Evolutionary conservation across 2,329 filamentous ascomycete species (phyloP), one percentile per base, ranked within the genome.

Genomic region (Sarocladium kiliense): DNA sequence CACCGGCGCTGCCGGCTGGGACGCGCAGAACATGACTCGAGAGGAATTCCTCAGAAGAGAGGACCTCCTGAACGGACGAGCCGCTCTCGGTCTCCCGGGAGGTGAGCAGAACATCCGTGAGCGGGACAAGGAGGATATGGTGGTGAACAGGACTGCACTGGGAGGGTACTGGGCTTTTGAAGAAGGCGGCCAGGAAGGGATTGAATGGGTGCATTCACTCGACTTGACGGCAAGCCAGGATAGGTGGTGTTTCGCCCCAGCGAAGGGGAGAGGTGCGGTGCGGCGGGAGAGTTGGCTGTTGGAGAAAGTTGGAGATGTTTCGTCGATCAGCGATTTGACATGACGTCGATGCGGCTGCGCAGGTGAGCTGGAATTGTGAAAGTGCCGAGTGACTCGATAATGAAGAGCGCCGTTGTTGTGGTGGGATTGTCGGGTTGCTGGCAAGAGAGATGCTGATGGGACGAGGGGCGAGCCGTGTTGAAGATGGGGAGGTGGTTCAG

Each of bases 121-220:
- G 88, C 47, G 94, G 94, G 36, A 97, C 93, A 53, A 99, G 87
- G 56, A 99, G 83, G 65, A 99, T 85, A 78, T 97, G 90, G 71
- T 96, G 90, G 72, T 94, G 88, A 61, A 91, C 82, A 55, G 94
- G 92, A 60, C 87, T 84, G 79, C 94, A 97, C 85, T 97, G 93
- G 66, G 88, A 79, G 64, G 89, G 88, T 69, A 97, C 82, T 72
- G 90, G 86, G 83, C 91, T 97, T 79, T 91, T 91, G 82, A 97
- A 97, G 85, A 99, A 97, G 81, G 93, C 91, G 80, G 89, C 87
- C 74, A 99, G 82, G 77, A 97, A 97, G 72, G 94, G 94, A 77
- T 99, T 99, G 86, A 97, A 82, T 78, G 94, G 91, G 87, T 92
- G 92, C 92, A 96, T 96, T 74, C 71, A 73, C 67, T 71, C 71